phyloP scores from a whole-genome alignment of 352 stramenopile species.

The Phytopythium montanum region DNA sequence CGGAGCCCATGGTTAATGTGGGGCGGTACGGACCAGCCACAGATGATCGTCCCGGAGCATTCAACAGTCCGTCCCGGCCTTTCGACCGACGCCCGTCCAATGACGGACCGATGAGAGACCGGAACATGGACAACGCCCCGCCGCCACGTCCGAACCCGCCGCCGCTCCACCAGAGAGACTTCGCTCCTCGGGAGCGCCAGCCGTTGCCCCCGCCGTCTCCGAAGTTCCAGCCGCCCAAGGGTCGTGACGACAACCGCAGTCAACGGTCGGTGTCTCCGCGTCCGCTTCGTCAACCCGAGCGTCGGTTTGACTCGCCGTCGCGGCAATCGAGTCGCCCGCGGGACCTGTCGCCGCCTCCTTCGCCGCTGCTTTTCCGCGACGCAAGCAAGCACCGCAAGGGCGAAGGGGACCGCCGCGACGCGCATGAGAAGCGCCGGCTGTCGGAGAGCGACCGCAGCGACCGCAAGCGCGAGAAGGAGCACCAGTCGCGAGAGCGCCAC shows the following conservation, averaged over 20 bases:
- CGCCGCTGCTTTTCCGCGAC: background rate
- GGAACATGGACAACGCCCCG: constrained; percentile 14
- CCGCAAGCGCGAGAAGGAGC: constrained; percentile 21
- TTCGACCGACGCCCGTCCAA: constrained; percentile 11
- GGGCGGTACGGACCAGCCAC: background rate
- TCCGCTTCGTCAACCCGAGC: background rate
- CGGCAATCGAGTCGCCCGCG: background rate
- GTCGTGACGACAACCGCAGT: background rate
- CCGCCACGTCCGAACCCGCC: constrained; percentile 10
- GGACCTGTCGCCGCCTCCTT: constrained; percentile 3
- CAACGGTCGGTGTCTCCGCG: background rate
- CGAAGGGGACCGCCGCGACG: background rate
- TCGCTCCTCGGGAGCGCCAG: background rate
- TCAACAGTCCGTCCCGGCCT: background rate
- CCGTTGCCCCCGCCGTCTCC: background rate
- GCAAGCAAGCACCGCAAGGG: background rate
- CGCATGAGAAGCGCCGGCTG: background rate
- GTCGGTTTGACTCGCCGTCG: background rate
- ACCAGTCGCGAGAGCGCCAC: constrained; percentile 14
- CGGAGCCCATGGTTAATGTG: background rate
- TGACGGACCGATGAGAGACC: constrained; percentile 1
- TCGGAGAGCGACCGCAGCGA: constrained; percentile 6
- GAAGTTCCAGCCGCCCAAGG: background rate
- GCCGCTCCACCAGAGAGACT: background rate
- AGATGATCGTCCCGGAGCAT: constrained; percentile 8